Percentiles rank a stretch among this genome's conserved stretches.
phyloP scores from a whole-genome alignment of 768 basidiomycete genomes.

The Pleurotus pulmonarius region DNA sequence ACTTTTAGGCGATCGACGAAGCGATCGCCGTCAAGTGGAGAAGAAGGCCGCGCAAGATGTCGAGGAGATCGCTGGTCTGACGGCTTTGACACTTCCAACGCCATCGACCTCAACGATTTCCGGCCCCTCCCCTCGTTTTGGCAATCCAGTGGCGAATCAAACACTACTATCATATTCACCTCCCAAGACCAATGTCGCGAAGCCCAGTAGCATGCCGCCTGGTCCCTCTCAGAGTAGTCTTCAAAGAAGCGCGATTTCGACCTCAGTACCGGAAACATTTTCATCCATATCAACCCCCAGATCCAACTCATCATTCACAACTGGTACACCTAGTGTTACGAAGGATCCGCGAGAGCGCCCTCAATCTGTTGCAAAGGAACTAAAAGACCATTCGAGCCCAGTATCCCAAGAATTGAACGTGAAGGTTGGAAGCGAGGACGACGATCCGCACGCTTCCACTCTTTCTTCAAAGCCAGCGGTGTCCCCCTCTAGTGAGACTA shows the following conservation, averaged over 20 bases:
- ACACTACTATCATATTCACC: not conserved
- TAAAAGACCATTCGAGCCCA: not conserved
- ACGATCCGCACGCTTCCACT: not conserved
- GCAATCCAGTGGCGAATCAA: not conserved
- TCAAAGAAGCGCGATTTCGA: not conserved
- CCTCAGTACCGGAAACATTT: too few species aligned
- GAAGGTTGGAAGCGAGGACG: not conserved
- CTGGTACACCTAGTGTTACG: not conserved
- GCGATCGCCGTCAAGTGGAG: not conserved
- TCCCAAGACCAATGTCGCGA: not conserved
- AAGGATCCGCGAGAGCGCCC: too few species aligned
- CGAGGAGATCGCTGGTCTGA: not conserved
- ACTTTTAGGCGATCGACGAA: not conserved
- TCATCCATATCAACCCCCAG: not conserved
- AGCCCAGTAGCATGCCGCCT: not conserved
- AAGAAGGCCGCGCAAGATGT: not conserved
- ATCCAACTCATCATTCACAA: not conserved
- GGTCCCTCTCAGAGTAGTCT: not conserved
- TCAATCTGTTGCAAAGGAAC: too few species aligned
- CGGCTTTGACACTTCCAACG: not conserved
- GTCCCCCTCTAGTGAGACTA: not conserved
- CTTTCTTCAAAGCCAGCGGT: not conserved
- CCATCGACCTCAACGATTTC: not conserved
- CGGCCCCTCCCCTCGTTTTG: not conserved
- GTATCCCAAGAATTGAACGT: not conserved